Base-by-base conservation (phyloP, 169 alveolate genomes). In the Fabrea salina region DNA sequence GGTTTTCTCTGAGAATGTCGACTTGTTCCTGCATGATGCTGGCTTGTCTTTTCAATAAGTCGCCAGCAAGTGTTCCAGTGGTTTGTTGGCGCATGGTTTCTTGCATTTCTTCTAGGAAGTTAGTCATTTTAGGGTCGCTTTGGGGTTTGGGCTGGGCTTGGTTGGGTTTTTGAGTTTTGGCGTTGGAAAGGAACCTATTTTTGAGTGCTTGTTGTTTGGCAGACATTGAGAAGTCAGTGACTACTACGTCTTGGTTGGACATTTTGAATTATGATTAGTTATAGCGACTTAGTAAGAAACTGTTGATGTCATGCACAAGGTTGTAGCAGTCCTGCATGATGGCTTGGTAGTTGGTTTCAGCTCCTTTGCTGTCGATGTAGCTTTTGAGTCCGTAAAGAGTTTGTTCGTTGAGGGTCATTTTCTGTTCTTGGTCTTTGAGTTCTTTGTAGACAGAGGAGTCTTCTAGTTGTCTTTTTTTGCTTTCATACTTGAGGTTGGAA, bases 351-450 rank as follows among this genome's bases (percentile, higher is more conserved):
- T 92, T 84, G 67, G 86, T 89, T 70, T 92, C 96, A 43, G 89
- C 88, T 8, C 94, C 90, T 77, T 92, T 92, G 16, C 94, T 86
- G 50, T 90, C 94, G 79, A 89, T 90, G 77, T 86, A 92, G 50
- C 80, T 87, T 82, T 89, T 75, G 71, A 90, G 75, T 13, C 86
- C 79, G 78, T 82, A 87, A 11, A 91, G 85, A 32, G 85, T 50
- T 13, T 90, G 87, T 80, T 92, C 94, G 40, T 87, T 83, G 19
- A 71, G 33, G 37, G 84, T 80, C 56, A 86, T 77, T 59, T 89
- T 92, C 83, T 89, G 86, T 78, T 92, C 96, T 11, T 85, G 75
- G 30, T 86, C 95, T 39, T 61, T 71, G 32, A 89, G 49, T 66
- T 80, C 80, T 39, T 86, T 86, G 78, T 80, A 83, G 27, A 86